Evolutionary conservation across 106 monocot genomes (phyloP).

Genomic region (Iris macrosiphon): DNA sequence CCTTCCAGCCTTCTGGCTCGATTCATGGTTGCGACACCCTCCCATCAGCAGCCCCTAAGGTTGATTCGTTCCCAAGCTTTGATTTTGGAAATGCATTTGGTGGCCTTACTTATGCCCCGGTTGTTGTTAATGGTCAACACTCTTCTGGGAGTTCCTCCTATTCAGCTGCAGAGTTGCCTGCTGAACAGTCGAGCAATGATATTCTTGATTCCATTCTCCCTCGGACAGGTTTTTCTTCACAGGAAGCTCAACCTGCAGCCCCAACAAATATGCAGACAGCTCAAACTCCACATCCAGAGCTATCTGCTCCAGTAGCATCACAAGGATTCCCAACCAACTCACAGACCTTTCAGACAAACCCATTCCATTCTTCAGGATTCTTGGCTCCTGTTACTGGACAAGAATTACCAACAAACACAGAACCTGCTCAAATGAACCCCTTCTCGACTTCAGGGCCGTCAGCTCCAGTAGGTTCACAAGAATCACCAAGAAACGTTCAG

Average conservation of each 20-base stretch:
- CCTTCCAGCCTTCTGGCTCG: not conserved
- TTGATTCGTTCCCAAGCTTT: conserved; percentile 11
- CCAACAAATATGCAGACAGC: not conserved
- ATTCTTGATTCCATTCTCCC: conserved; percentile 19
- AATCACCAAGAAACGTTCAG: not conserved
- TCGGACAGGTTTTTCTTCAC: conserved; percentile 8
- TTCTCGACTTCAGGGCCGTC: not conserved
- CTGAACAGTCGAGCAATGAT: conserved; percentile 14
- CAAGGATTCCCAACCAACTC: too few relatives aligned
- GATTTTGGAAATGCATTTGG: conserved; percentile 24
- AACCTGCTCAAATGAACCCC: conserved; percentile 4
- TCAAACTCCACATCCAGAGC: conserved; percentile 8
- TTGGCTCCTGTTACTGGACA: conserved; percentile 2
- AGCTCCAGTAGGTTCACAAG: conserved; percentile 1
- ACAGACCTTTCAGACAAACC: too few relatives aligned
- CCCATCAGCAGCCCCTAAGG: not conserved
- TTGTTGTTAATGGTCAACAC: conserved; percentile 11
- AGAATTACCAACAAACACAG: not conserved
- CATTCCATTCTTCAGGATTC: not conserved
- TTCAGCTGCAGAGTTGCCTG: conserved; percentile 10
- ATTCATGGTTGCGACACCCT: not conserved
- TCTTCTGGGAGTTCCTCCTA: conserved; percentile 2
- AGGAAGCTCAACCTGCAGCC: conserved; percentile 2
- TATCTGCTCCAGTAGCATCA: not conserved
- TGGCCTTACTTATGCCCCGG: conserved; percentile 3